Evolutionary conservation across 495 filamentous ascomycete genomes (phyloP).

Genomic region (Daldinia caldariorum): DNA sequence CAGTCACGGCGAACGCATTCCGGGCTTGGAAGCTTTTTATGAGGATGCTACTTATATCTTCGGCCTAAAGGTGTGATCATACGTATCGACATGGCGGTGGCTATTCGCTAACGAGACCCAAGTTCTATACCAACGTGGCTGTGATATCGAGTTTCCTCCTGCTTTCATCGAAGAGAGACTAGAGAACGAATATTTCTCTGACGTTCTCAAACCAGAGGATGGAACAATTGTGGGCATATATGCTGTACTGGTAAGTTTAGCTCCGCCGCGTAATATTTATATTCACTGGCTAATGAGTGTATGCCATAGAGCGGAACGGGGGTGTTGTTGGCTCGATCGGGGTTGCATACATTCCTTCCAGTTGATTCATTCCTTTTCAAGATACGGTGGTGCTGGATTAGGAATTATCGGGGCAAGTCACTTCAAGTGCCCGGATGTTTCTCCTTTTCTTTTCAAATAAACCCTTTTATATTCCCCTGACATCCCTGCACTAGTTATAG

Average conservation of each 20-base stretch:
- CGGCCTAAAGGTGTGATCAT: slow-evolving; percentile 6
- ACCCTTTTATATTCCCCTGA: too few species aligned
- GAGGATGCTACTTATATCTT: neutral
- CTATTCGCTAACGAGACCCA: neutral
- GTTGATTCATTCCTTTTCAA: neutral
- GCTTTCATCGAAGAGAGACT: neutral
- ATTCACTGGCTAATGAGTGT: neutral
- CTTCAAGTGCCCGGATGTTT: too few species aligned
- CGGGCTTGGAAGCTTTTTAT: slow-evolving; percentile 3
- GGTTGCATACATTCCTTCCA: neutral
- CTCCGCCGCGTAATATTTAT: neutral
- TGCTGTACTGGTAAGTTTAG: neutral
- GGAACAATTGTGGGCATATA: neutral
- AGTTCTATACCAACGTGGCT: neutral
- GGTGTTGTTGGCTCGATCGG: neutral
- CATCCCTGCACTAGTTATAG: too few species aligned
- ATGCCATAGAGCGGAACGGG: neutral
- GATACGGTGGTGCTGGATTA: too few species aligned
- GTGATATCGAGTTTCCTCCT: neutral
- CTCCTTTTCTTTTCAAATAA: too few species aligned
- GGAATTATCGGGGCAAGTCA: too few species aligned
- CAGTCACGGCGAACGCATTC: neutral
- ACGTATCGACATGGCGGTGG: neutral
- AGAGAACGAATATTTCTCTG: neutral
- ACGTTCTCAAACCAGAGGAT: neutral